Conservation (phyloP, 768 basidiomycete genomes). For the Suillus bovinus region DNA sequence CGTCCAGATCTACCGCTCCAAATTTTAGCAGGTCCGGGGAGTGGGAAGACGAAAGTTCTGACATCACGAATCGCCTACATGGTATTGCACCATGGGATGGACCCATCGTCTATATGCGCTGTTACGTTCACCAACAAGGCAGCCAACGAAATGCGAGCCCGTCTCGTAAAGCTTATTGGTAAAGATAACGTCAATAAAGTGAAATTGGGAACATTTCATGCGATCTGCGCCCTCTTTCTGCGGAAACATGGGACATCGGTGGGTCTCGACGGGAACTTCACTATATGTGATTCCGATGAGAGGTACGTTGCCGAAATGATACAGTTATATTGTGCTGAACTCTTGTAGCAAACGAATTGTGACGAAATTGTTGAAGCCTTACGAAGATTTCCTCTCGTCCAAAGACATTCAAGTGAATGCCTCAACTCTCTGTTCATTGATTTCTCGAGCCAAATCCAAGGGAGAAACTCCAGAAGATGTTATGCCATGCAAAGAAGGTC, state of each 20-base stretch:
- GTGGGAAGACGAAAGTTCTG: conserved; percentile 74
- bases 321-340: conserved; percentile 8
- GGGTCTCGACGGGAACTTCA: conserved; percentile 70
- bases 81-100: conserved; percentile 50
- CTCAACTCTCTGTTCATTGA: conserved; percentile 52
- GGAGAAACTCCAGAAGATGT: conserved; percentile 56
- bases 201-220: conserved; percentile 77
- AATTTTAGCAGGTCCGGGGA: conserved; percentile 80
- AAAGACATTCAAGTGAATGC: conserved; percentile 57
- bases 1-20: conserved; percentile 65
- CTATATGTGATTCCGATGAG: conserved; percentile 80
- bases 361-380: conserved; percentile 54
- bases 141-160: conserved; percentile 80
- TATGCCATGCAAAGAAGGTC: conserved; percentile 15
- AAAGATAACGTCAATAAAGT: conserved; percentile 52
- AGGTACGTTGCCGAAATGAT: conserved; percentile 42
- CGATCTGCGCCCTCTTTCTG: conserved; percentile 71
- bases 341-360: conserved; percentile 66
- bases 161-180: conserved; percentile 69
- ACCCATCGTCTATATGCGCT: conserved; percentile 65
- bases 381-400: conserved; percentile 46
- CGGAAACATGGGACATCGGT: conserved; percentile 61
- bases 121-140: conserved; percentile 93
- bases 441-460: conserved; percentile 72
- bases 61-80: conserved; percentile 70